phyloP scores from a whole-genome alignment of 2,329 filamentous ascomycete genomes.

The Alternaria postmessia region DNA sequence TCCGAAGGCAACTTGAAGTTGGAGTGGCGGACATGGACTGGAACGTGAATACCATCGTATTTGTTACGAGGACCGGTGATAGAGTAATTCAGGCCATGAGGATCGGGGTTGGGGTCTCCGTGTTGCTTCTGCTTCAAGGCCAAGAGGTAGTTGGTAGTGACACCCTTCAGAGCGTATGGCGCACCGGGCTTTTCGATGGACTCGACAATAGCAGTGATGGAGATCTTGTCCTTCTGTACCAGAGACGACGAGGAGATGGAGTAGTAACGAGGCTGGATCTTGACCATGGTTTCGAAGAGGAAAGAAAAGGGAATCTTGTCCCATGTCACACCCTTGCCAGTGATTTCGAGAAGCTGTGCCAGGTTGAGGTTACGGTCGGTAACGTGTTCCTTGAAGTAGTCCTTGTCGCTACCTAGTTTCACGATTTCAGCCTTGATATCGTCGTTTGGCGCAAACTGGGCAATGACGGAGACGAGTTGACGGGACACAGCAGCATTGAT shows the following conservation, averaged over 20 bases:
- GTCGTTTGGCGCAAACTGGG: conserved; percentile 88
- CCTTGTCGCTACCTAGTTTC: conserved; percentile 89
- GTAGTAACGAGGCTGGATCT: conserved; percentile 98
- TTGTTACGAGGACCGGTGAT: conserved; percentile 93
- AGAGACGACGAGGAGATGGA: conserved; percentile 97
- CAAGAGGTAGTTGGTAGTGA: conserved; percentile 95
- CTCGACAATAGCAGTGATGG: conserved; percentile 94
- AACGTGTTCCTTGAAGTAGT: conserved; percentile 91
- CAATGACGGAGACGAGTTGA: conserved; percentile 87
- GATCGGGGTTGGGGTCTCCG: conserved; percentile 80
- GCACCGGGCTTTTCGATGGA: conserved; percentile 79
- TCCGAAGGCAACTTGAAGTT: conserved; percentile 99
- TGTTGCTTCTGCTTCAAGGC: conserved; percentile 98
- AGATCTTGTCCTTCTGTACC: conserved; percentile 93
- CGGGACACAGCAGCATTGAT: conserved; percentile 94
- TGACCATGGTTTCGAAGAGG: conserved; percentile 90
- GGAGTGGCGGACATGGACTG: conserved; percentile 94
- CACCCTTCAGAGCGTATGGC: conserved; percentile 83
- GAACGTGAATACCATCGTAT: conserved; percentile 93
- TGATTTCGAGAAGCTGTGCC: conserved; percentile 78
- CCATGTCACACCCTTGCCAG: conserved; percentile 80
- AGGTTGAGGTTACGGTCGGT: conserved; percentile 86
- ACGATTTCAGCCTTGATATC: conserved; percentile 85
- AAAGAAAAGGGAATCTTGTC: conserved; percentile 88
- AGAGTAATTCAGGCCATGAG: conserved; percentile 85